Evolutionary conservation across 2,329 filamentous ascomycete genomes (phyloP), one percentile per base, ranked within the genome.

Genomic region (Camillea tinctor): DNA sequence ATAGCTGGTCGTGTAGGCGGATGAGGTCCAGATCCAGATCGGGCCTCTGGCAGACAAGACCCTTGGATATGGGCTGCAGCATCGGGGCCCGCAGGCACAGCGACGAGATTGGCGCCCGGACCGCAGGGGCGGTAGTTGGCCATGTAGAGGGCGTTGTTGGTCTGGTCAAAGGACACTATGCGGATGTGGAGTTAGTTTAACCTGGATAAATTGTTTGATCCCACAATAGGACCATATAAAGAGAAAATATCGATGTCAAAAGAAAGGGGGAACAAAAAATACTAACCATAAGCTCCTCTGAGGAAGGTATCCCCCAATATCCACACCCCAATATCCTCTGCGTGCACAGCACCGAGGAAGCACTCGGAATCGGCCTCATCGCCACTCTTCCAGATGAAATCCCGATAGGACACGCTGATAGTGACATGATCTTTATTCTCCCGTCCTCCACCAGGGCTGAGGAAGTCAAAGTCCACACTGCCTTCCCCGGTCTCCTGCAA

Each of bases 401-500:
- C 71, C 8, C 52, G 51, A 48, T 73, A 74, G 1, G 60, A 55
- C 3, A 74, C 68, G 19, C 56, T 64, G 52, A 74, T 70, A 1
- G 60, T 67, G 24, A 84, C 72, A 4, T 69, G 36, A 4, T 15
- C 70, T 62, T 75, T 78, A 56, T 65, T 58, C 21, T 74, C 74
- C 5, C 58, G 51, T 3, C 49, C 55, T 1, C 52, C 52, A 2
- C 58, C 65, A 6, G 57, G 58, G 5, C 44, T 44, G 6, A 61
- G 48, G 48, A 85, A 83, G 44, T 73, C 75, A 60, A 86, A 85
- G 65, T 81, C 76, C 55, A 85, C 72, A 11, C 74, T 78, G 17
- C 36, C 36, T 15, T n/a, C 17, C 4, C 13, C 78, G 80, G 1
- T 66, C 61, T 4, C 55, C 8, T 75, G 74, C 40, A 76, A 66